Evolutionary conservation across 106 monocot species (phyloP).

Genomic region (Amphibolis antarctica): DNA sequence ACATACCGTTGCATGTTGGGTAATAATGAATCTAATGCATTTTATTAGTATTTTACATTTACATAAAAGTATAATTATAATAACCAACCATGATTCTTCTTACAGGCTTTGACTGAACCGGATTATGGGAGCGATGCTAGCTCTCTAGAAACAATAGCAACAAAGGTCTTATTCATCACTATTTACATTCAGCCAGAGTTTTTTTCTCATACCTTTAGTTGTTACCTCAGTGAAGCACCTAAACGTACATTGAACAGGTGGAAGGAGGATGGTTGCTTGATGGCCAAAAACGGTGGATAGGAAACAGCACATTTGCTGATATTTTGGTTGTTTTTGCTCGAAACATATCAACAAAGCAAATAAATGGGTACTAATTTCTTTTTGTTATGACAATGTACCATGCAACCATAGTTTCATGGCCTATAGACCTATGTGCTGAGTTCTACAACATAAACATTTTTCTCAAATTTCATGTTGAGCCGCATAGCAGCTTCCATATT

Average conservation of each 20-base stretch:
- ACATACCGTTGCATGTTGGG: slow-evolving; percentile 67
- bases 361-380: slow-evolving; percentile 59
- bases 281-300: slow-evolving; percentile 97
- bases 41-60: neutral
- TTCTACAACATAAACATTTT: neutral
- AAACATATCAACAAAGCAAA: slow-evolving; percentile 61
- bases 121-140: slow-evolving; percentile 98
- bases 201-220: neutral
- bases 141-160: slow-evolving; percentile 69
- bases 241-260: slow-evolving; percentile 28
- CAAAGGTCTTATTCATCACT: slow-evolving; percentile 37
- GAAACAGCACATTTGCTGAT: slow-evolving; percentile 94
- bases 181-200: neutral
- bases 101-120: slow-evolving; percentile 89
- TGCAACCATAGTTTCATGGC: neutral
- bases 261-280: slow-evolving; percentile 80
- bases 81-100: neutral
- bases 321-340: slow-evolving; percentile 77
- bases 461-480: neutral
- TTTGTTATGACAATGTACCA: neutral
- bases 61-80: neutral
- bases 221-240: neutral
- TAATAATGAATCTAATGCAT: slow-evolving; percentile 15
- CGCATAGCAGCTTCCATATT: neutral
- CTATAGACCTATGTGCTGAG: neutral